Base-by-base conservation (phyloP, 495 filamentous ascomycete species). In the Hypoxylon cercidicola region DNA sequence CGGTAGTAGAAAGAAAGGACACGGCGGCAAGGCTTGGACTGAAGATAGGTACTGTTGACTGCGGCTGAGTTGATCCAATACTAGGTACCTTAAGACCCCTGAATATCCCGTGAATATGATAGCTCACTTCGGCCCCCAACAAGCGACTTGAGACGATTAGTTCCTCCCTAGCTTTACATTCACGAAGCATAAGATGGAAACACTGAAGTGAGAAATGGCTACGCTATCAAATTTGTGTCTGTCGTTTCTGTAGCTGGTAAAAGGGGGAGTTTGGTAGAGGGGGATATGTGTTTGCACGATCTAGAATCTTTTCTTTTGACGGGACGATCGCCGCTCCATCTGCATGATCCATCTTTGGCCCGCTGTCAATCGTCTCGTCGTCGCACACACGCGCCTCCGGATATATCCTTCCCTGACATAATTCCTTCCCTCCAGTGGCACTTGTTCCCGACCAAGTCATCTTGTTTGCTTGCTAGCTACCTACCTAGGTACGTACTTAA, bases 201-300 rank as follows among this genome's bases (percentile, higher is more conserved):
- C 7, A 11, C 30, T 1, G 8, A 7, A 34, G 3, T 16, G 23
- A 37, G 28, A 34, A 34, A 56, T 40, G 40, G 23, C n/a, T 23
- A 55, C 50, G 32, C 47, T 46, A 56, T 67, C 60, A 67, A 67
- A 62, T 67, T 63, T 58, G 39, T 51, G 21, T 62, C 51, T 57
- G 47, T 63, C 30, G 30, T 32, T 7, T 32, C 46, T 67, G 28
- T 13, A 45, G 49, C 43, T 32, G 48, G 39, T 35, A 32, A 23
- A 32, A 18, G 41, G 12, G 41, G 23, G 11, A 35, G 43, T 30
- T 25, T 6, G 35, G 48, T 11, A 9, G 13, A n/a, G 40, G 18
- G 23, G 52, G 51, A 55, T 57, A 52, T 45, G 56, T 55, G 64
- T 68, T 68, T 68, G 65, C 65, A 68, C 65, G 50, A 60, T 63